A percentile compares a stretch with the other conserved stretches of the same genome.
Conservation (phyloP, 2,329 filamentous ascomycete species). For the Macroventuria anomochaeta region DNA sequence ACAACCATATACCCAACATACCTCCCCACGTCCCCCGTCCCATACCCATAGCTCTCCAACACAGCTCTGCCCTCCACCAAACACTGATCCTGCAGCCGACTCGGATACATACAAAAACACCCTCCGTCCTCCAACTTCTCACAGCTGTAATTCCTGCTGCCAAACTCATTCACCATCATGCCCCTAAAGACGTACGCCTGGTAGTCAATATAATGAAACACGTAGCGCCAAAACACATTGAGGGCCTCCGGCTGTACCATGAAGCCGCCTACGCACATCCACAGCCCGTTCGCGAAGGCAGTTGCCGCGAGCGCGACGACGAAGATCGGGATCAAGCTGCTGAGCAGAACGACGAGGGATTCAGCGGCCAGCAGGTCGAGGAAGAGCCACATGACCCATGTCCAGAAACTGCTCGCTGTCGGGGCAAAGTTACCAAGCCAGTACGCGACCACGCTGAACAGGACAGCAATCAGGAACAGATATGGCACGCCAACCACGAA, state of each 20-base stretch:
- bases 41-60: conserved; percentile 72
- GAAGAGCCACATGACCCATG: conserved; percentile 83
- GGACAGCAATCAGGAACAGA: conserved; percentile 75
- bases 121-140: conserved; percentile 38
- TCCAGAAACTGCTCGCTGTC: conserved; percentile 71
- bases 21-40: conserved; percentile 65
- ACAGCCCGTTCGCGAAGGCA: conserved; percentile 85
- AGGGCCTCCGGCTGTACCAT: conserved; percentile 74
- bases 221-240: conserved; percentile 85
- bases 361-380: conserved; percentile 83
- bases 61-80: conserved; percentile 75
- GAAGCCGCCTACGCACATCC: conserved; percentile 88
- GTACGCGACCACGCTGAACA: conserved; percentile 79
- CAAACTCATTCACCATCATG: conserved; percentile 93
- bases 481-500: conserved; percentile 83
- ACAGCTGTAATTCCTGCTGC: conserved; percentile 68
- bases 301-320: conserved; percentile 79
- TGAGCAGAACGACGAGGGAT: conserved; percentile 78
- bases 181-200: conserved; percentile 86
- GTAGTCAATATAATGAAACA: conserved; percentile 89
- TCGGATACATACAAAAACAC: conserved; percentile 76
- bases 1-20: conserved; percentile 80
- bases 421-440: conserved; percentile 80
- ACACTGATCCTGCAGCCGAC: conserved; percentile 67
- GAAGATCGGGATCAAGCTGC: conserved; percentile 76